Evolutionary conservation across 495 filamentous ascomycete species (phyloP).

Genomic region (Podospora pseudocomata): DNA sequence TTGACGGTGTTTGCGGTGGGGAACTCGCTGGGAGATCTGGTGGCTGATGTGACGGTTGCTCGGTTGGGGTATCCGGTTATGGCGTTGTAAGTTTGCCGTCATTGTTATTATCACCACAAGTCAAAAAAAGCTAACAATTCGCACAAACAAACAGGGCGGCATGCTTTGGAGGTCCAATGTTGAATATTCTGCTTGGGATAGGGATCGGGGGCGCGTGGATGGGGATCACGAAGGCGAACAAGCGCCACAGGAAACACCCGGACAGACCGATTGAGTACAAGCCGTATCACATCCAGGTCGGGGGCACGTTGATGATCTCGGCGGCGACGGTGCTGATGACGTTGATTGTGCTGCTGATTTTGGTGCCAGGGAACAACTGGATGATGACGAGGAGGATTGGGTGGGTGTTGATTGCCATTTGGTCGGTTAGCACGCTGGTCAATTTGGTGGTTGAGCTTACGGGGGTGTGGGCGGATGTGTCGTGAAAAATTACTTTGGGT

Average conservation of each 20-base stretch:
- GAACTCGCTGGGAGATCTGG: slow-evolving; percentile 90
- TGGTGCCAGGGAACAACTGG: slow-evolving; percentile 86
- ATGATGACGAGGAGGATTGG: slow-evolving; percentile 82
- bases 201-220: slow-evolving; percentile 86
- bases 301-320: slow-evolving; percentile 76
- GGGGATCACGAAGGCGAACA: slow-evolving; percentile 58
- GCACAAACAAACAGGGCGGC: slow-evolving; percentile 50
- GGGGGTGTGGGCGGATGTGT: slow-evolving; percentile 47
- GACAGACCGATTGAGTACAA: slow-evolving; percentile 48
- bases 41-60: slow-evolving; percentile 92
- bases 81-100: slow-evolving; percentile 58
- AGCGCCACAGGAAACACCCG: slow-evolving; percentile 56
- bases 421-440: slow-evolving; percentile 74
- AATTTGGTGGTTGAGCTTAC: slow-evolving; percentile 81
- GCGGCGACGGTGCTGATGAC: slow-evolving; percentile 78
- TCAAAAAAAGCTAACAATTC: slow-evolving; percentile 10
- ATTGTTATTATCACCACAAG: no score
- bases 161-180: slow-evolving; percentile 95
- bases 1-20: slow-evolving; percentile 96
- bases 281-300: slow-evolving; percentile 77
- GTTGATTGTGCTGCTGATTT: slow-evolving; percentile 69
- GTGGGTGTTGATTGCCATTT: slow-evolving; percentile 75
- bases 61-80: slow-evolving; percentile 93
- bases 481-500: slow-evolving; percentile 7
- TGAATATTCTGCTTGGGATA: slow-evolving; percentile 95